Evolutionary conservation across 768 basidiomycete genomes (phyloP).

Genomic region (Thelephora ganbajun): DNA sequence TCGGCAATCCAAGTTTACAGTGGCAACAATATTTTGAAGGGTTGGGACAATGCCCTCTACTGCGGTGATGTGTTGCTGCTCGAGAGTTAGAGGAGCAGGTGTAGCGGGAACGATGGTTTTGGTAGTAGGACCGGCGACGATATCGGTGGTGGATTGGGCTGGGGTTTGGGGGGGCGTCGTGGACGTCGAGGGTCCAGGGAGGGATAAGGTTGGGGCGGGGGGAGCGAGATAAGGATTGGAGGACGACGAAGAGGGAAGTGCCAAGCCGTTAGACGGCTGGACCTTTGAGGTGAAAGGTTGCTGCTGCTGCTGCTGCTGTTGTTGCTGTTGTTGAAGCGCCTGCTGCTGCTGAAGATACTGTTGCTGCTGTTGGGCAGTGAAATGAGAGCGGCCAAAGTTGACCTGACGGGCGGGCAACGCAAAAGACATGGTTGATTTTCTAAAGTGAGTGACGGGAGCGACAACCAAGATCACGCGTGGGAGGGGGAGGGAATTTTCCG

Average conservation of each 20-base stretch:
- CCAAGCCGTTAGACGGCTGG: conserved; percentile 37
- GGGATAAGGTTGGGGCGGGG: conserved; percentile 5
- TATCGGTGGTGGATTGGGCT: conserved; percentile 20
- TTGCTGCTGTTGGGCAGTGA: conserved; percentile 15
- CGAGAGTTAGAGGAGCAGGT: conserved; percentile 63
- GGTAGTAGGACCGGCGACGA: conserved; percentile 45
- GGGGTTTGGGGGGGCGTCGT: conserved; percentile 16
- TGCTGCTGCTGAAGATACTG: conserved; percentile 26
- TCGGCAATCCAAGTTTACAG: conserved; percentile 93
- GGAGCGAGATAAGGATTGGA: conserved; percentile 25
- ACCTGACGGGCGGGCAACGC: conserved; percentile 69
- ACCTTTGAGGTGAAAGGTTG: conserved; percentile 25
- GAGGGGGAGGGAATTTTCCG: too few species aligned
- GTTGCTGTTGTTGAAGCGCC: conserved; percentile 24
- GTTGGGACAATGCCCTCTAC: conserved; percentile 99
- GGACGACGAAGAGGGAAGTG: conserved; percentile 27
- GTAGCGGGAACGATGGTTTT: conserved; percentile 49
- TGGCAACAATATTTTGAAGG: conserved; percentile 98
- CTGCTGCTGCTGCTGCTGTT: conserved; percentile 28
- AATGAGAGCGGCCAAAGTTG: conserved; percentile 55
- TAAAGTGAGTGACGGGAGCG: neutral
- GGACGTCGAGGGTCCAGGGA: conserved; percentile 25
- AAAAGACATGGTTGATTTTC: conserved; percentile 36
- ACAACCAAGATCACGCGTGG: too few species aligned
- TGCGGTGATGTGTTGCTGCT: conserved; percentile 91